Evolutionary conservation across 2,329 filamentous ascomycete species (phyloP).

Genomic region (Triangularia verruculosa): DNA sequence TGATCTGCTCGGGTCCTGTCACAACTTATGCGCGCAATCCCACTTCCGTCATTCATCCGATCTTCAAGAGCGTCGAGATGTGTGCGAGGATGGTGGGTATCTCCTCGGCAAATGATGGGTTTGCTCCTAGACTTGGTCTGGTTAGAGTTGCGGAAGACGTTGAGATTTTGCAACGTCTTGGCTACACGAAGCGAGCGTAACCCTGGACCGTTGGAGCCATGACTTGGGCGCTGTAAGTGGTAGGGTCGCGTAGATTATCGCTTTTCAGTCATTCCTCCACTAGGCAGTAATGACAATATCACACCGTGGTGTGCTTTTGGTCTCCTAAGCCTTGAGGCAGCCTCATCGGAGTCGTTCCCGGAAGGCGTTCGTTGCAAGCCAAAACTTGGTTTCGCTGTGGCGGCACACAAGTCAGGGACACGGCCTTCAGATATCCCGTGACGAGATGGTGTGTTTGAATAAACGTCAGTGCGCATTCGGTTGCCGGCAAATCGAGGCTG

Average conservation of each 20-base stretch:
- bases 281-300: background rate
- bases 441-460: background rate
- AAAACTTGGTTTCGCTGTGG: background rate
- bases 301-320: too few relatives aligned
- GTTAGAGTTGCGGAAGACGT: conserved; percentile 7
- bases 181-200: conserved; percentile 4
- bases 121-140: background rate
- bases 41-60: conserved; percentile 8
- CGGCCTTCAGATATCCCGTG: background rate
- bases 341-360: conserved; percentile 9
- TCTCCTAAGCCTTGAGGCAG: background rate
- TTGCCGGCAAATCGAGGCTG: background rate
- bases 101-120: background rate
- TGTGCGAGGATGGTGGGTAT: background rate
- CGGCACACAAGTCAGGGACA: background rate
- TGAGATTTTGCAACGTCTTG: conserved; percentile 7
- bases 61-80: background rate
- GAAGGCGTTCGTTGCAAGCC: background rate
- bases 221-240: background rate
- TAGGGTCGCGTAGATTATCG: conserved; percentile 10
- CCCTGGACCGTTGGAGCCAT: background rate
- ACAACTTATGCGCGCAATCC: conserved; percentile 13
- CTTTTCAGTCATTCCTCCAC: background rate
- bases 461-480: background rate
- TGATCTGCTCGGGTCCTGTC: conserved; percentile 21